These are phyloP conservation scores for Talaromyces atroroseus DNA, from an alignment of 2,329 filamentous ascomycete genomes.

Conservation along the genomic window DNA sequence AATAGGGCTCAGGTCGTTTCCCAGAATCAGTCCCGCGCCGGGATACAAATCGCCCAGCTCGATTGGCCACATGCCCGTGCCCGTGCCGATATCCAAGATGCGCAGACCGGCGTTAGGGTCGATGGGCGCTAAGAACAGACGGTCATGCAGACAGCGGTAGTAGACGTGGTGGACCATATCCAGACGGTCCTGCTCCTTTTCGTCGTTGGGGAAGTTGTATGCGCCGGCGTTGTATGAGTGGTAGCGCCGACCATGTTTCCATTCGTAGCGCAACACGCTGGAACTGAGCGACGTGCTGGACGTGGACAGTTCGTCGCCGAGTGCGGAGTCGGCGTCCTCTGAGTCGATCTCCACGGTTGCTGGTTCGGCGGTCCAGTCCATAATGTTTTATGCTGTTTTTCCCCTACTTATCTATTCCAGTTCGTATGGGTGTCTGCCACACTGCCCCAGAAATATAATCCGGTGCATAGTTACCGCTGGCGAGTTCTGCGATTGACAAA, in stretches of 20 bases:
- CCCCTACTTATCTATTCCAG: neutral
- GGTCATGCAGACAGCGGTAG: conserved; percentile 22
- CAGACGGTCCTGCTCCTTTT: conserved; percentile 35
- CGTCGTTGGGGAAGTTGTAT: conserved; percentile 35
- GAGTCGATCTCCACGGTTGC: conserved; percentile 7
- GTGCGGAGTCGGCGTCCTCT: conserved; percentile 8
- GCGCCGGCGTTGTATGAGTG: conserved; percentile 16
- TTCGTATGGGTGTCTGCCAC: neutral
- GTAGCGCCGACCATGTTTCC: conserved; percentile 20
- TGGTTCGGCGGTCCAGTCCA: neutral
- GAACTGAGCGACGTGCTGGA: conserved; percentile 11
- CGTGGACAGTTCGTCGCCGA: conserved; percentile 8
- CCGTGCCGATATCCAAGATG: conserved; percentile 32
- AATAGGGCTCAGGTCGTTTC: conserved; percentile 23
- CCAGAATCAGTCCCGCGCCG: conserved; percentile 13
- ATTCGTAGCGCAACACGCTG: conserved; percentile 9
- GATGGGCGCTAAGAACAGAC: conserved; percentile 29
- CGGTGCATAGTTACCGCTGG: no score
- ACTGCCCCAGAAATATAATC: neutral
- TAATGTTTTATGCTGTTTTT: neutral
- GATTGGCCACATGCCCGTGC: conserved; percentile 30
- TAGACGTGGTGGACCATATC: conserved; percentile 38
- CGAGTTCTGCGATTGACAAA: no score
- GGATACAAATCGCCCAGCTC: conserved; percentile 20
- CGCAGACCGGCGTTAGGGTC: conserved; percentile 16